phyloP scores from a whole-genome alignment of 139 green algal species.

The Micractinium sp. region DNA sequence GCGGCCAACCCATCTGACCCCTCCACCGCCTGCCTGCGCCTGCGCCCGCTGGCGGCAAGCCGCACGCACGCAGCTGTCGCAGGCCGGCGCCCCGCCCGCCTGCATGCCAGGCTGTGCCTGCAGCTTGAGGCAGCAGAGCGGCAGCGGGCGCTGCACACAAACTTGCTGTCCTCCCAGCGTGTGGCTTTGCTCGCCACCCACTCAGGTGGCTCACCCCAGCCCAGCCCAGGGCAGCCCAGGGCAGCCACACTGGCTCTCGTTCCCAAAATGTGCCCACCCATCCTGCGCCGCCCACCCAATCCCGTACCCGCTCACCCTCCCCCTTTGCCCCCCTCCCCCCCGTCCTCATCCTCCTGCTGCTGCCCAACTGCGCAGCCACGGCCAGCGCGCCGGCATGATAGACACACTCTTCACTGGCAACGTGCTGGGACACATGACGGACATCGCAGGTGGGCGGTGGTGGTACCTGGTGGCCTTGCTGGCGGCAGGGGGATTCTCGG shows the following conservation, averaged over 20 bases:
- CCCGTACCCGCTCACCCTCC: constrained; percentile 1
- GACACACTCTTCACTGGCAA: constrained; percentile 69
- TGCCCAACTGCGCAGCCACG: background rate
- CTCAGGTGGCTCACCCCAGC: too few relatives aligned
- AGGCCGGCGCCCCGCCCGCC: background rate
- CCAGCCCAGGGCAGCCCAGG: too few relatives aligned
- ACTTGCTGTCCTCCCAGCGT: constrained; percentile 2
- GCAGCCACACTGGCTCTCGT: too few relatives aligned
- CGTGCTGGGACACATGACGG: constrained; percentile 70
- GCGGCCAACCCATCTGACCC: background rate
- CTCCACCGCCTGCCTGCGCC: background rate
- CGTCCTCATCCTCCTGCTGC: background rate
- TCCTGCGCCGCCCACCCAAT: too few relatives aligned
- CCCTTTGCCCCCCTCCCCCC: background rate
- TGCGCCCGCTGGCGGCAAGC: background rate
- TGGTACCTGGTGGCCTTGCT: background rate
- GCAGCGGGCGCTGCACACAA: background rate
- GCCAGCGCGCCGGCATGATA: constrained; percentile 21
- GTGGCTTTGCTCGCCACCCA: background rate
- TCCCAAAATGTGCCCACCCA: too few relatives aligned
- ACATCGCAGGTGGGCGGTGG: constrained; percentile 63
- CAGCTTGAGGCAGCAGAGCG: background rate
- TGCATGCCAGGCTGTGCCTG: background rate
- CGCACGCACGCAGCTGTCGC: background rate
- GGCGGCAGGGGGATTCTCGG: background rate